A percentile compares a stretch with the other conserved stretches of the same genome.
phyloP scores from a whole-genome alignment of 176 grass and related monocot genomes.

The Oryza nivara region DNA sequence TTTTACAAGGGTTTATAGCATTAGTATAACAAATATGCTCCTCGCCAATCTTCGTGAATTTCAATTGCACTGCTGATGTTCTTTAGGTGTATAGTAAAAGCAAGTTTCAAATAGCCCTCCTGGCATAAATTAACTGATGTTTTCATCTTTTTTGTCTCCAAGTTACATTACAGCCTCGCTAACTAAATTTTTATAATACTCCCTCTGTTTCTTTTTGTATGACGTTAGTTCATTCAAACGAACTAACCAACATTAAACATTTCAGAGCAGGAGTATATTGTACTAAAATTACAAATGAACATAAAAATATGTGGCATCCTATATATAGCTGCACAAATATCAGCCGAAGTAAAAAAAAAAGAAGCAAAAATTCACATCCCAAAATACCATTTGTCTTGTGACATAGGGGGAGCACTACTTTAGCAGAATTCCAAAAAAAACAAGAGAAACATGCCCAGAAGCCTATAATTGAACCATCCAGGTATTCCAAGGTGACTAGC shows the following conservation, averaged over 20 bases:
- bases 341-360: slow-evolving; percentile 4
- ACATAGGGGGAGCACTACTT: neutral
- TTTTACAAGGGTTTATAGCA: slow-evolving; percentile 22
- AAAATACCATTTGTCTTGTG: slow-evolving; percentile 28
- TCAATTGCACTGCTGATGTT: neutral
- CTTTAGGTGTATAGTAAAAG: slow-evolving; percentile 3
- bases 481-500: neutral
- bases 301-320: neutral
- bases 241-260: too few relatives aligned
- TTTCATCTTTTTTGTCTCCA: neutral
- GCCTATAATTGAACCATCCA: neutral
- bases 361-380: neutral
- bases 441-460: neutral
- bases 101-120: neutral
- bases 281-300: neutral
- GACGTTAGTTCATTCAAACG: too few relatives aligned
- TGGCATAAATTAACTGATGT: neutral
- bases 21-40: slow-evolving; percentile 29
- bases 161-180: neutral
- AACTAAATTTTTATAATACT: neutral
- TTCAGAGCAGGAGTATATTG: neutral
- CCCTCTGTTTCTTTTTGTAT: too few relatives aligned
- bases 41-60: neutral
- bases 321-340: neutral
- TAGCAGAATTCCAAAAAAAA: neutral